phyloP scores from a whole-genome alignment of 768 basidiomycete species.

The Coprinellus micaceus region DNA sequence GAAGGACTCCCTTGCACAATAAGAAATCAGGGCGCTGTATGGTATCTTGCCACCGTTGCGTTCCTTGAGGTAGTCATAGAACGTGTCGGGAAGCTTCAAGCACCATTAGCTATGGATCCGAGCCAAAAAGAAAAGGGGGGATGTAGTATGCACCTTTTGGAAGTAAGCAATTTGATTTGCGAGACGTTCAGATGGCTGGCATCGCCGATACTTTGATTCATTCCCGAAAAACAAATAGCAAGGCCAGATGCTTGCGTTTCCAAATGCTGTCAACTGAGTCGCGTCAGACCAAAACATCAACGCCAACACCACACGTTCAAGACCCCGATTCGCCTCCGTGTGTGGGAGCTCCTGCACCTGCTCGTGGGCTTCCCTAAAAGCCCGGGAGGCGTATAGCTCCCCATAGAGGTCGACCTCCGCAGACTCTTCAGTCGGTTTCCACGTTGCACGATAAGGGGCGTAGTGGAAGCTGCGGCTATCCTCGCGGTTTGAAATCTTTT shows the following conservation, averaged over 20 bases:
- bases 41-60: constrained; percentile 16
- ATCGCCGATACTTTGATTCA: constrained; percentile 17
- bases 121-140: too few relatives aligned
- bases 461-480: background rate
- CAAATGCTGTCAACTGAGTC: constrained; percentile 16
- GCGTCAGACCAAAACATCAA: constrained; percentile 26
- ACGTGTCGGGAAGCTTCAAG: constrained; percentile 19
- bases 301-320: constrained; percentile 19
- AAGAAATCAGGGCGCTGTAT: constrained; percentile 22
- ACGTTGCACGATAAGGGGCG: background rate
- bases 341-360: background rate
- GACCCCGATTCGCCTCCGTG: background rate
- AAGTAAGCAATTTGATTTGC: constrained; percentile 20
- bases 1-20: constrained; percentile 30
- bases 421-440: background rate
- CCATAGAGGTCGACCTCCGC: constrained; percentile 11
- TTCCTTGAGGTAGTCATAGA: constrained; percentile 17
- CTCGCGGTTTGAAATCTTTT: background rate
- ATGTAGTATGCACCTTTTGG: background rate
- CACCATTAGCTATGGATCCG: too few relatives aligned
- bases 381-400: constrained; percentile 17
- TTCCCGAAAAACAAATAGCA: constrained; percentile 18
- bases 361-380: constrained; percentile 13
- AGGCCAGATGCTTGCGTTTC: constrained; percentile 17
- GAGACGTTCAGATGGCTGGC: constrained; percentile 8